These are phyloP conservation scores for Diaporthe eres DNA, from an alignment of 2,329 filamentous ascomycete species.

Conservation along the genomic window DNA sequence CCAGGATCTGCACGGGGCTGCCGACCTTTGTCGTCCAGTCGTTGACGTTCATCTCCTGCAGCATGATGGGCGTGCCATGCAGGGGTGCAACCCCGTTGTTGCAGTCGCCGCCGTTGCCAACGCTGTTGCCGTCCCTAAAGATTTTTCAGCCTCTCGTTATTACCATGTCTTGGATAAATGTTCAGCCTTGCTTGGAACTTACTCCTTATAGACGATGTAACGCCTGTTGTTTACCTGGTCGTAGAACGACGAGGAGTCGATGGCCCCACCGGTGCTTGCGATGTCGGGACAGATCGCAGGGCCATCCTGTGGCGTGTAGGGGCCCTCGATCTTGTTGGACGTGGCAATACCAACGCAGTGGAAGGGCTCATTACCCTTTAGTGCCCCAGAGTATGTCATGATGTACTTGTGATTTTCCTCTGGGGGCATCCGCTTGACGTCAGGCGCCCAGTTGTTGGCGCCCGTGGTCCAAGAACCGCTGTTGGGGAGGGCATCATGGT, in stretches of 20 bases:
- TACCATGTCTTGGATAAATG: no score
- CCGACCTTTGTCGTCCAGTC: constrained; percentile 69
- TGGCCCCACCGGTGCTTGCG: constrained; percentile 68
- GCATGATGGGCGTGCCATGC: constrained; percentile 67
- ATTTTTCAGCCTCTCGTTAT: no score
- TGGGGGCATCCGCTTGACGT: constrained; percentile 64
- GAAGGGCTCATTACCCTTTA: constrained; percentile 52
- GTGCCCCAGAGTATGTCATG: constrained; percentile 71
- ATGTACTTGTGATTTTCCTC: constrained; percentile 62
- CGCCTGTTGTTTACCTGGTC: constrained; percentile 65
- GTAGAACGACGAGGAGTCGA: constrained; percentile 72
- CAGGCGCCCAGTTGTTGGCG: constrained; percentile 72
- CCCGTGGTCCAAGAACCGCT: constrained; percentile 68
- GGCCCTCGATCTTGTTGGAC: constrained; percentile 62
- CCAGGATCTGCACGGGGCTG: constrained; percentile 60
- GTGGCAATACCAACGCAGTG: constrained; percentile 74
- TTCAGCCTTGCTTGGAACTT: neutral
- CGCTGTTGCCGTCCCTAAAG: no score
- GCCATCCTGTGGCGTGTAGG: constrained; percentile 62
- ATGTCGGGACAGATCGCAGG: constrained; percentile 67
- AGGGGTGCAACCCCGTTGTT: constrained; percentile 58
- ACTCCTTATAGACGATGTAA: constrained; percentile 73
- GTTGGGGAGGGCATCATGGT: constrained; percentile 67
- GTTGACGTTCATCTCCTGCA: constrained; percentile 65
- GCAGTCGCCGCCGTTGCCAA: constrained; percentile 59